Conservation (phyloP, 2,329 filamentous ascomycete genomes). For the Fusarium acutatum region DNA sequence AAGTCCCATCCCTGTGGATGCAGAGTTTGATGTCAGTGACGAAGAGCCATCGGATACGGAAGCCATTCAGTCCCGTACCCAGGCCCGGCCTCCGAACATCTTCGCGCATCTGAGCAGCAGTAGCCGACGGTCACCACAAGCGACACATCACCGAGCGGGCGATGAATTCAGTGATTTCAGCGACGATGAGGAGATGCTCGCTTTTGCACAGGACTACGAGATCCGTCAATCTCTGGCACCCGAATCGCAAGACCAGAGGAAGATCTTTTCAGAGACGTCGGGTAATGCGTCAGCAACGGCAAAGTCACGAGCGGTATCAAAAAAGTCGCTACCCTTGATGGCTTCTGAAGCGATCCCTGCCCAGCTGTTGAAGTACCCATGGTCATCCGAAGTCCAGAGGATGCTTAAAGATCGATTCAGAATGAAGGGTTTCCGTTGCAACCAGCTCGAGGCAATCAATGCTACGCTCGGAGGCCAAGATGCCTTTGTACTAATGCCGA, state of each 20-base stretch:
- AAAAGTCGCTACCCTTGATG: conserved; percentile 42
- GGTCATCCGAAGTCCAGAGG: conserved; percentile 85
- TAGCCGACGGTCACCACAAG: conserved; percentile 28
- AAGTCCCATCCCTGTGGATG: conserved; percentile 15
- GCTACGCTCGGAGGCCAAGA: conserved; percentile 88
- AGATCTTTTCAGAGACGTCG: conserved; percentile 58
- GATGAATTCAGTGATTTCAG: conserved; percentile 58
- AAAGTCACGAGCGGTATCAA: conserved; percentile 46
- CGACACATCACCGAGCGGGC: conserved; percentile 32
- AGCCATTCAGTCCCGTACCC: conserved; percentile 36
- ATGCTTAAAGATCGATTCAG: conserved; percentile 86
- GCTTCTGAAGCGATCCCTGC: conserved; percentile 52
- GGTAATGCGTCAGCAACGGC: conserved; percentile 52
- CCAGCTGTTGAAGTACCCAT: conserved; percentile 72
- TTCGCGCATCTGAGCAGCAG: neutral
- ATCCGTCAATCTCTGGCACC: conserved; percentile 46
- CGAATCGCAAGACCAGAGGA: conserved; percentile 43
- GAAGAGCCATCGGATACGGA: conserved; percentile 45
- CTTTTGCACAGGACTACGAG: conserved; percentile 61
- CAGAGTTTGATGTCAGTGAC: conserved; percentile 38
- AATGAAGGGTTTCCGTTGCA: conserved; percentile 85
- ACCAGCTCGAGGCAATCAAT: conserved; percentile 96
- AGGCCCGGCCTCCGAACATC: conserved; percentile 8
- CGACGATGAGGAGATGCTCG: conserved; percentile 62
- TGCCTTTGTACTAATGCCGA: conserved; percentile 96